phyloP scores from a whole-genome alignment of 495 filamentous ascomycete genomes.

The Tetracladium setigerum region DNA sequence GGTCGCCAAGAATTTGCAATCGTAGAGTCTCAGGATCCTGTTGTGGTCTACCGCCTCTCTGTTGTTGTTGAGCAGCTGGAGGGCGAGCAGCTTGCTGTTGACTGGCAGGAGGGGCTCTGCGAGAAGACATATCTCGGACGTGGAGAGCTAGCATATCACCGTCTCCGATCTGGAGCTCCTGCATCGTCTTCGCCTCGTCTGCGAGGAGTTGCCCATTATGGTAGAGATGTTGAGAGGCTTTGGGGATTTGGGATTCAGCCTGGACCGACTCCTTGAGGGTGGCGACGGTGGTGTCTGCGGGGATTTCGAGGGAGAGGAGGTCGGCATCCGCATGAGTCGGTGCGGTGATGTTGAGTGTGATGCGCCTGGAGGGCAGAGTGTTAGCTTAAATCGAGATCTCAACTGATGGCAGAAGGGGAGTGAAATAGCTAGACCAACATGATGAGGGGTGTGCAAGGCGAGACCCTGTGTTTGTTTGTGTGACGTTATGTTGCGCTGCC shows the following conservation, averaged over 20 bases:
- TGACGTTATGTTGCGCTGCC: too few species aligned
- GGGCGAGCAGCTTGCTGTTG: conserved; percentile 16
- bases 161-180: conserved; percentile 73
- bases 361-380: conserved; percentile 46
- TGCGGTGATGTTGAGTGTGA: conserved; percentile 82
- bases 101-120: conserved; percentile 22
- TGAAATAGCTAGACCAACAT: too few species aligned
- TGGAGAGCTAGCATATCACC: conserved; percentile 90
- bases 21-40: conserved; percentile 77
- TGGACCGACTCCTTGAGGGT: conserved; percentile 80
- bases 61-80: conserved; percentile 26
- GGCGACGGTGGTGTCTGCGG: conserved; percentile 73
- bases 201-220: conserved; percentile 80
- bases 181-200: conserved; percentile 70
- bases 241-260: conserved; percentile 44
- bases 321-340: conserved; percentile 61
- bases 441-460: too few species aligned
- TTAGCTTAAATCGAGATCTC: conserved; percentile 1
- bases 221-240: conserved; percentile 63
- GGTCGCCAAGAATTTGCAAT: conserved; percentile 72
- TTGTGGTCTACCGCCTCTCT: conserved; percentile 29
- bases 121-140: conserved; percentile 49
- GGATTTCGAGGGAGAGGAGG: conserved; percentile 77
- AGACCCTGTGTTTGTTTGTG: neutral
- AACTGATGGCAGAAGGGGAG: neutral